A percentile compares a stretch with the other conserved stretches of the same genome.
These are phyloP conservation scores for Xerocomus nothofagi DNA, from an alignment of 1,284 basidiomycete genomes.

Conservation along the genomic window DNA sequence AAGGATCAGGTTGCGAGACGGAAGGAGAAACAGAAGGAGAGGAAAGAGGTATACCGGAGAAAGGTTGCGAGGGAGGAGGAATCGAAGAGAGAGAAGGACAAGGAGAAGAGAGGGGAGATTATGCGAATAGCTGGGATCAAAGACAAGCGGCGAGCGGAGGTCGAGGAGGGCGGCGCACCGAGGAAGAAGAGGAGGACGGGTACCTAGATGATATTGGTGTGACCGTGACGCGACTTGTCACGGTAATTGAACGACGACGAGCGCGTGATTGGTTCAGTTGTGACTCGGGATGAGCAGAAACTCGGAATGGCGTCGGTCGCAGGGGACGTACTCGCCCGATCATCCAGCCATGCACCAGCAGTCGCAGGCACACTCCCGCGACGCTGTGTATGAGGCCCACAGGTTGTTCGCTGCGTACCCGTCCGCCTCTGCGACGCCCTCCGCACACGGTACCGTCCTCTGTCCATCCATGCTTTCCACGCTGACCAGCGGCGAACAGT, in stretches of 20 bases:
- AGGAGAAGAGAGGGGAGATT: conserved; percentile 76
- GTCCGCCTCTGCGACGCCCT: conserved; percentile 66
- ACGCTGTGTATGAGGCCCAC: conserved; percentile 61
- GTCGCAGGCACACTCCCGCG: conserved; percentile 24
- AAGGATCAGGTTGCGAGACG: conserved; percentile 83
- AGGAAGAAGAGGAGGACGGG: conserved; percentile 51
- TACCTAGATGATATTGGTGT: conserved; percentile 9
- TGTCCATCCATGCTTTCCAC: conserved; percentile 9
- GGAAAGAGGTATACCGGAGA: conserved; percentile 62
- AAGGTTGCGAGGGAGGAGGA: conserved; percentile 72
- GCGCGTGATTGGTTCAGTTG: conserved; percentile 7
- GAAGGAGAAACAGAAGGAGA: conserved; percentile 82
- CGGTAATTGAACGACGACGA: conserved; percentile 1
- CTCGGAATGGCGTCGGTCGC: conserved; percentile 25
- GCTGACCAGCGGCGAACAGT: conserved; percentile 42
- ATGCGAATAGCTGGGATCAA: conserved; percentile 77
- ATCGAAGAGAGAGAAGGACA: conserved; percentile 69
- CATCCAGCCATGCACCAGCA: conserved; percentile 7
- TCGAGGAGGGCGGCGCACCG: conserved; percentile 50
- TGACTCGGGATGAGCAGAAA: conserved; percentile 25
- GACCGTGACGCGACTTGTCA: conserved; percentile 28
- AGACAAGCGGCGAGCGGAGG: conserved; percentile 61
- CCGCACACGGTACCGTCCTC: conserved; percentile 55
- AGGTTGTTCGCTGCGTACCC: conserved; percentile 63
- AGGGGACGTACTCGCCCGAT: conserved; percentile 17